Conservation (phyloP, 2,329 filamentous ascomycete genomes). For the Zymoseptoria crescenta region DNA sequence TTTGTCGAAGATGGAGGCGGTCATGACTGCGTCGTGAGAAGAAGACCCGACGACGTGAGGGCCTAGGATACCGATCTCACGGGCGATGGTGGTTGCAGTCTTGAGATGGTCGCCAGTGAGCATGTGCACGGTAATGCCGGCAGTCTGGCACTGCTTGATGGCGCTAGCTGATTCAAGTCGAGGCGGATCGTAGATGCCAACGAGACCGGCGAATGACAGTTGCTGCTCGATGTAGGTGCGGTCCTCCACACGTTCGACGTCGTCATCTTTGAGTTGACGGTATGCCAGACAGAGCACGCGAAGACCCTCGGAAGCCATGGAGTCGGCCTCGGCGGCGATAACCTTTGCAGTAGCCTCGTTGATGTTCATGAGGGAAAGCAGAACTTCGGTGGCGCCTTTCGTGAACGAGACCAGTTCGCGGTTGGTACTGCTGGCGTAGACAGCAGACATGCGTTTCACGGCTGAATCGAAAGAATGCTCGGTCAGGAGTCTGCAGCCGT, state of each 20-base stretch:
- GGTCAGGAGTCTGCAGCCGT: slow-evolving; percentile 14
- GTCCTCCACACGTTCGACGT: slow-evolving; percentile 9
- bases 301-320: slow-evolving; percentile 26
- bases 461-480: slow-evolving; percentile 30
- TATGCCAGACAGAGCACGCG: slow-evolving; percentile 27
- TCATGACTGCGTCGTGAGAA: slow-evolving; percentile 32
- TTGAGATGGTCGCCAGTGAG: slow-evolving; percentile 42
- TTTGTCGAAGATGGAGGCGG: slow-evolving; percentile 39
- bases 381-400: slow-evolving; percentile 29
- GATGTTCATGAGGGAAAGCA: slow-evolving; percentile 23
- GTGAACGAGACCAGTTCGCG: slow-evolving; percentile 21
- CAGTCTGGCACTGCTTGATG: slow-evolving; percentile 38
- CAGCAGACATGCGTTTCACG: slow-evolving; percentile 30
- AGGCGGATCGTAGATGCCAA: slow-evolving; percentile 29
- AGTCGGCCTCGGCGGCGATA: slow-evolving; percentile 23
- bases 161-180: slow-evolving; percentile 30
- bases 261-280: slow-evolving; percentile 8
- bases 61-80: slow-evolving; percentile 38
- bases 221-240: slow-evolving; percentile 20
- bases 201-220: slow-evolving; percentile 25
- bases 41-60: slow-evolving; percentile 19
- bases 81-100: slow-evolving; percentile 41
- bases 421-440: slow-evolving; percentile 16
- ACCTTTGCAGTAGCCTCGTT: slow-evolving; percentile 13
- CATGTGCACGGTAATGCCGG: slow-evolving; percentile 45